These are phyloP conservation scores for Russula abietina DNA, from an alignment of 768 basidiomycete species.

Conservation along the genomic window DNA sequence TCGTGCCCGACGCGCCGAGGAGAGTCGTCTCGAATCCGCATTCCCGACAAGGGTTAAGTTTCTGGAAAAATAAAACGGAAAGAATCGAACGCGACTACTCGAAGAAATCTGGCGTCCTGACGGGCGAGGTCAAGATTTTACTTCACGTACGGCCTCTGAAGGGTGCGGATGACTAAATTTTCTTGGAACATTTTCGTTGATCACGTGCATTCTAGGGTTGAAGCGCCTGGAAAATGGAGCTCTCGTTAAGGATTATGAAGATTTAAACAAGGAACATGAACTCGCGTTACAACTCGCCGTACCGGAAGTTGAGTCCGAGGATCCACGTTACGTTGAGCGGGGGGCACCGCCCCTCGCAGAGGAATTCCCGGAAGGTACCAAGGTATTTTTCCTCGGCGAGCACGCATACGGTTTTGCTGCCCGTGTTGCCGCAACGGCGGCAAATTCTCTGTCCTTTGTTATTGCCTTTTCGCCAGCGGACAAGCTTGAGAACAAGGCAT, in stretches of 20 bases:
- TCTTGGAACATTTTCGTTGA: not conserved
- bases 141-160: slow-evolving; percentile 89
- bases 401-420: slow-evolving; percentile 95
- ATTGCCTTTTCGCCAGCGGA: slow-evolving; percentile 92
- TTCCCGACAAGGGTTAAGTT: slow-evolving; percentile 52
- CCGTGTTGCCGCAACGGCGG: slow-evolving; percentile 69
- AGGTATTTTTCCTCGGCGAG: slow-evolving; percentile 93
- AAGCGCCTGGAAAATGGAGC: slow-evolving; percentile 85
- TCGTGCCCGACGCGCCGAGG: slow-evolving; percentile 45
- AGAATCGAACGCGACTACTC: slow-evolving; percentile 80
- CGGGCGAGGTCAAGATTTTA: slow-evolving; percentile 71
- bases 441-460: slow-evolving; percentile 68
- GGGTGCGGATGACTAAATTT: slow-evolving; percentile 42
- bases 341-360: slow-evolving; percentile 75
- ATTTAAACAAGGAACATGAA: slow-evolving; percentile 70
- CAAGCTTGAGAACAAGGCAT: slow-evolving; percentile 67
- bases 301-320: slow-evolving; percentile 75
- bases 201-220: slow-evolving; percentile 49
- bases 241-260: slow-evolving; percentile 93
- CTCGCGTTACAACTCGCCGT: slow-evolving; percentile 86
- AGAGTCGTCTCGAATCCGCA: slow-evolving; percentile 72
- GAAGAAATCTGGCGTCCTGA: slow-evolving; percentile 82
- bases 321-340: slow-evolving; percentile 79
- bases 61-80: slow-evolving; percentile 81
- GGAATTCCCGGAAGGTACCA: slow-evolving; percentile 86